phyloP scores from a whole-genome alignment of 805 yeast species.

The Yamadazyma sp. region DNA sequence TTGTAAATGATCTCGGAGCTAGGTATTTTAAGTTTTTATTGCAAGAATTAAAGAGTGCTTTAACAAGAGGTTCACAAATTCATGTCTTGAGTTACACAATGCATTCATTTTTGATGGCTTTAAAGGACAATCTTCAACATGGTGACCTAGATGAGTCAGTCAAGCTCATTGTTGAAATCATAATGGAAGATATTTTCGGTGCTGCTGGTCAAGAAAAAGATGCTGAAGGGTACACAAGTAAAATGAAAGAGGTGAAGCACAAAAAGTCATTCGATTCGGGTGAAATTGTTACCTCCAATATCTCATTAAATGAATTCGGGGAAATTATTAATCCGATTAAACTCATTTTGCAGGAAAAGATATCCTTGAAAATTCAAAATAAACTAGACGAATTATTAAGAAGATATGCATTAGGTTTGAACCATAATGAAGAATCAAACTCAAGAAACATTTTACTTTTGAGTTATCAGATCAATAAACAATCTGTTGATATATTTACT shows the following conservation, averaged over 20 bases:
- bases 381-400: slow-evolving; percentile 77
- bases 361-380: slow-evolving; percentile 64
- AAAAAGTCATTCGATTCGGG: slow-evolving; percentile 87
- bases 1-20: slow-evolving; percentile 67
- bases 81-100: slow-evolving; percentile 89
- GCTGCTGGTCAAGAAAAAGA: slow-evolving; percentile 92
- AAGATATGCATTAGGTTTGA: slow-evolving; percentile 75
- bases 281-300: slow-evolving; percentile 66
- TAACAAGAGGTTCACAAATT: slow-evolving; percentile 86
- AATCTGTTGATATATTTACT: slow-evolving; percentile 33
- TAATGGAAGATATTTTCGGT: slow-evolving; percentile 94
- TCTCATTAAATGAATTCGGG: slow-evolving; percentile 56
- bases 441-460: slow-evolving; percentile 59
- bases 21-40: slow-evolving; percentile 70
- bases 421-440: slow-evolving; percentile 60
- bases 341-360: slow-evolving; percentile 54
- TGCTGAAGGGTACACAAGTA: slow-evolving; percentile 82
- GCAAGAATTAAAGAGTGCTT: slow-evolving; percentile 72
- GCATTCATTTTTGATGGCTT: slow-evolving; percentile 63
- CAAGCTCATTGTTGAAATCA: slow-evolving; percentile 56
- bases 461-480: slow-evolving; percentile 69
- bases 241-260: slow-evolving; percentile 86
- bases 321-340: slow-evolving; percentile 67
- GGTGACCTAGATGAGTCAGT: slow-evolving; percentile 78
- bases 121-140: slow-evolving; percentile 45